A percentile compares a stretch with the other conserved stretches of the same genome.
These are phyloP conservation scores for Logfia minima DNA, from an alignment of 129 eudicot species.

Conservation along the genomic window DNA sequence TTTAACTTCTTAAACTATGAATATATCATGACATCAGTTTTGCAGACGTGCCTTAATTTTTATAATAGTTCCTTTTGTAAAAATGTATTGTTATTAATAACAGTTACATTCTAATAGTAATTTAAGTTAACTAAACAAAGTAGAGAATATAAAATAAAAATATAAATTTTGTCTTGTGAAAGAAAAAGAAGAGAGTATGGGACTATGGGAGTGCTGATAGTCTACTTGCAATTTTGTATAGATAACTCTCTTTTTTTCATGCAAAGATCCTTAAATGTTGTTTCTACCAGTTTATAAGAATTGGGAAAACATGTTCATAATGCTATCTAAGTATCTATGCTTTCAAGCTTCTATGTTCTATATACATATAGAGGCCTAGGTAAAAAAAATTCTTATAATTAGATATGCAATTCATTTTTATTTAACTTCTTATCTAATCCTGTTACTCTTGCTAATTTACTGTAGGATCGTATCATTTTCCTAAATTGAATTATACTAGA, in stretches of 20 bases:
- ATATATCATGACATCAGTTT: not conserved
- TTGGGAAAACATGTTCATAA: not conserved
- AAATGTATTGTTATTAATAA: too few relatives aligned
- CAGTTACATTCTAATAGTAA: too few relatives aligned
- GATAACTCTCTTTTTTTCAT: not conserved
- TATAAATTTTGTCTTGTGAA: not conserved
- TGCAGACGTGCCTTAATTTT: not conserved
- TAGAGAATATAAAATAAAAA: too few relatives aligned
- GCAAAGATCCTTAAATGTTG: not conserved
- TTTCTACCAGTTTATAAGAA: not conserved
- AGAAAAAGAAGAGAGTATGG: not conserved
- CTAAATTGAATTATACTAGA: not conserved
- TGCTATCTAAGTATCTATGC: not conserved
- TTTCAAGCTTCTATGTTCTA: not conserved
- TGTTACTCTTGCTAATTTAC: not conserved
- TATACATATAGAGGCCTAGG: not conserved
- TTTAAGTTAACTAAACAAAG: too few relatives aligned
- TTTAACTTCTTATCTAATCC: not conserved
- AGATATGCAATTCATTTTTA: not conserved
- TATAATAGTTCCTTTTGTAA: too few relatives aligned
- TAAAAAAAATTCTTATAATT: not conserved
- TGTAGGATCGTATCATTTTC: not conserved
- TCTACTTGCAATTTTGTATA: not conserved
- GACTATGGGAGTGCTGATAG: not conserved
- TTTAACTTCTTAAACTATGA: not conserved